These are phyloP conservation scores for Sphaerosporella brunnea DNA, from an alignment of 495 filamentous ascomycete genomes.

Conservation along the genomic window DNA sequence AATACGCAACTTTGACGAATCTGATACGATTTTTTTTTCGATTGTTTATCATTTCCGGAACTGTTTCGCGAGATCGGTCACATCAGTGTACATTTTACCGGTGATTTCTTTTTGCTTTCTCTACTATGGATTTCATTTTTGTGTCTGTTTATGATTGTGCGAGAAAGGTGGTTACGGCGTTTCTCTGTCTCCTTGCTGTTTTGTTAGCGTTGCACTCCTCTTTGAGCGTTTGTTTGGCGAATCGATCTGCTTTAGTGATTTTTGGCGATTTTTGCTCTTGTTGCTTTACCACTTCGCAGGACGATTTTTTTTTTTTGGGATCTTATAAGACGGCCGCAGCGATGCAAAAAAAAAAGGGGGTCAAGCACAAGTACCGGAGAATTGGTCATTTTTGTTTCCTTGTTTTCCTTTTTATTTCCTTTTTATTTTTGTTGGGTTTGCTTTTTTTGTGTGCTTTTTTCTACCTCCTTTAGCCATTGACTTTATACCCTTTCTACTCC, in stretches of 20 bases:
- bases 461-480: slow-evolving; percentile 10
- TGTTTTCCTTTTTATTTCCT: slow-evolving; percentile 13
- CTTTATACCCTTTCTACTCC: slow-evolving; percentile 14
- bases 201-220: slow-evolving; percentile 20
- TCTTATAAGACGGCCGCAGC: slow-evolving; percentile 24
- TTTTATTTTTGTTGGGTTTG: slow-evolving; percentile 8
- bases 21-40: slow-evolving; percentile 14
- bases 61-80: neutral
- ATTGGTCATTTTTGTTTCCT: slow-evolving; percentile 17
- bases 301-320: neutral
- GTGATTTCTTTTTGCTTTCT: slow-evolving; percentile 11
- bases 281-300: slow-evolving; percentile 8
- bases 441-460: slow-evolving; percentile 14
- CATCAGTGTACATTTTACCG: neutral
- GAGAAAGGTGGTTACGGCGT: neutral
- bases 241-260: slow-evolving; percentile 16
- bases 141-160: slow-evolving; percentile 5
- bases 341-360: slow-evolving; percentile 24
- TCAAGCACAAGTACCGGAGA: slow-evolving; percentile 19
- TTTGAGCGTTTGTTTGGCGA: slow-evolving; percentile 11
- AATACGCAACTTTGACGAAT: neutral
- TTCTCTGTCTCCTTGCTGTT: slow-evolving; percentile 4
- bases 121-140: slow-evolving; percentile 11
- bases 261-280: slow-evolving; percentile 14
- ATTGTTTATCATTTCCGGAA: slow-evolving; percentile 30